Evolutionary conservation across 768 basidiomycete genomes (phyloP).

Genomic region (Tricholoma terreum): DNA sequence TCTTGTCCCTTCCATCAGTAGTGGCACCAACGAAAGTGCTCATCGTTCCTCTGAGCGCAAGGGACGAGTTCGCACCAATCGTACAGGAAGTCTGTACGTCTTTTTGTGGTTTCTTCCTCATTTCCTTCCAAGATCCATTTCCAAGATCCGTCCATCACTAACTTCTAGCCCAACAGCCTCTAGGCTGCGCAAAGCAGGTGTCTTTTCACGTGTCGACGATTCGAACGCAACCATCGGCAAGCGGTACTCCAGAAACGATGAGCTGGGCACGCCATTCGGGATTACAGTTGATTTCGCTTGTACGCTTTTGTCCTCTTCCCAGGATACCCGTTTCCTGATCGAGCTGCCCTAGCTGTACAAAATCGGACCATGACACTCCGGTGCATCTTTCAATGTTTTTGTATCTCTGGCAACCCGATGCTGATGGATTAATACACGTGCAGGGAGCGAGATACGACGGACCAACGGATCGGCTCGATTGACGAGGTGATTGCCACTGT

Average conservation of each 20-base stretch:
- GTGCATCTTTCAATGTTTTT: slow-evolving; percentile 54
- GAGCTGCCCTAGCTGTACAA: slow-evolving; percentile 61
- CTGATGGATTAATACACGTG: background rate
- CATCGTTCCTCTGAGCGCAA: slow-evolving; percentile 90
- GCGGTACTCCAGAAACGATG: slow-evolving; percentile 97
- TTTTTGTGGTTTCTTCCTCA: background rate
- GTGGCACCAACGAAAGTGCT: slow-evolving; percentile 97
- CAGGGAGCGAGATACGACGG: slow-evolving; percentile 93
- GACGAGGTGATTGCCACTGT: slow-evolving; percentile 87
- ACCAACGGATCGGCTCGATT: slow-evolving; percentile 85
- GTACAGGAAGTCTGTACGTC: slow-evolving; percentile 88
- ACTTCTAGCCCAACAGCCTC: slow-evolving; percentile 48
- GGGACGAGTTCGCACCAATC: slow-evolving; percentile 79
- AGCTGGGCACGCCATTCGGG: slow-evolving; percentile 96
- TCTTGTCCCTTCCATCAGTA: slow-evolving; percentile 83
- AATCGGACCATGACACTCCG: slow-evolving; percentile 93
- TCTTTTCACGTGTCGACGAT: slow-evolving; percentile 94
- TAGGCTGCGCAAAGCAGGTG: slow-evolving; percentile 83
- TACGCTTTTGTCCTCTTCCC: slow-evolving; percentile 27
- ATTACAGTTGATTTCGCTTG: slow-evolving; percentile 93
- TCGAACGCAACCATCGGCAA: slow-evolving; percentile 94
- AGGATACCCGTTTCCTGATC: background rate
- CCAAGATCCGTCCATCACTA: slow-evolving; percentile 5
- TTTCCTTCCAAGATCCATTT: too few species aligned
- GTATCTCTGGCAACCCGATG: background rate